These are phyloP conservation scores for Flaveria trinervia DNA, from an alignment of 129 eudicot species.

Conservation along the genomic window DNA sequence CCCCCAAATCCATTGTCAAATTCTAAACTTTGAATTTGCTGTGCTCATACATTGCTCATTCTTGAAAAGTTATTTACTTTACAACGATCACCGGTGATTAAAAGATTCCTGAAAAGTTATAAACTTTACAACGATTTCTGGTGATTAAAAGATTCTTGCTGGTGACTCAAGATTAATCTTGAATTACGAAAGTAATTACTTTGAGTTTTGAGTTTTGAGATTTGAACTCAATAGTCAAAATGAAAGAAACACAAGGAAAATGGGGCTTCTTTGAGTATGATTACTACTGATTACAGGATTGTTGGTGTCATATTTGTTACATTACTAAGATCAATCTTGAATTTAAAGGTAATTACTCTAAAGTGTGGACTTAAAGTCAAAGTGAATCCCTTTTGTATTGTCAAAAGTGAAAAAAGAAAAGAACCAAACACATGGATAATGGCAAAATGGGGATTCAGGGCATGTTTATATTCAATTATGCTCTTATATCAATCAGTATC, in stretches of 20 bases:
- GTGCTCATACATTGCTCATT: slow-evolving; percentile 7
- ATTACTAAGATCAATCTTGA: slow-evolving; percentile 14
- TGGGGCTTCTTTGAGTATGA: neutral
- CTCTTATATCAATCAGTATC: neutral
- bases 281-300: slow-evolving; percentile 1
- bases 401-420: neutral
- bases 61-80: slow-evolving; percentile 15
- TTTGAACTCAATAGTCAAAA: slow-evolving; percentile 6
- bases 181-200: neutral
- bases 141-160: slow-evolving; percentile 8
- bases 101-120: slow-evolving; percentile 8
- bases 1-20: neutral
- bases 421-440: neutral
- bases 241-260: neutral
- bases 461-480: neutral
- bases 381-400: neutral
- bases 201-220: neutral
- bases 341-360: neutral
- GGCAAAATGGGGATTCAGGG: slow-evolving; percentile 2
- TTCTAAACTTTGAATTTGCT: neutral
- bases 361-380: neutral
- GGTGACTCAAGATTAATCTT: neutral
- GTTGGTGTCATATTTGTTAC: slow-evolving; percentile 9
- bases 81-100: neutral
- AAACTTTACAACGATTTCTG: neutral